phyloP scores from a whole-genome alignment of 2,329 filamentous ascomycete genomes.

The Pseudomassariella vexata region DNA sequence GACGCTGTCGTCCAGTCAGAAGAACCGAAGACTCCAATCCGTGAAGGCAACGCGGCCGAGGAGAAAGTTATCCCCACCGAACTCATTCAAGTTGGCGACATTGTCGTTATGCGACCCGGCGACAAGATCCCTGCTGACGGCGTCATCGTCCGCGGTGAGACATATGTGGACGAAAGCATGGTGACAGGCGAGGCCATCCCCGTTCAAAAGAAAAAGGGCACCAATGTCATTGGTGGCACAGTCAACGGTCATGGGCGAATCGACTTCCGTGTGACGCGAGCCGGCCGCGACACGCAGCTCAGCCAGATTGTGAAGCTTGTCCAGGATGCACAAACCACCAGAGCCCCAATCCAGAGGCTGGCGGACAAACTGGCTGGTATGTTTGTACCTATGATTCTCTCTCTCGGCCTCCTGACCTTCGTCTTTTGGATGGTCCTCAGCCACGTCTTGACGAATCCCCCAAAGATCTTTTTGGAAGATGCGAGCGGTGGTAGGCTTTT shows the following conservation, averaged over 20 bases:
- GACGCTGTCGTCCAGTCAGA: conserved; percentile 33
- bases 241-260: conserved; percentile 90
- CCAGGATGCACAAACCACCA: conserved; percentile 90
- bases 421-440: conserved; percentile 91
- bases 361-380: conserved; percentile 89
- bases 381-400: conserved; percentile 85
- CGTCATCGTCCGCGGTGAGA: conserved; percentile 78
- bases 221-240: conserved; percentile 80
- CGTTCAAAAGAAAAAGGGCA: conserved; percentile 79
- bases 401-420: conserved; percentile 81
- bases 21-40: conserved; percentile 38
- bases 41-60: conserved; percentile 60
- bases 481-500: conserved; percentile 86
- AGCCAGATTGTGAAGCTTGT: conserved; percentile 99
- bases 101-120: conserved; percentile 87
- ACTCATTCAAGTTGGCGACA: conserved; percentile 85
- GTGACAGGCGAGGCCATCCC: conserved; percentile 97
- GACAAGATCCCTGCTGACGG: conserved; percentile 97
- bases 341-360: conserved; percentile 89
- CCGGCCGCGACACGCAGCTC: conserved; percentile 90
- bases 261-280: conserved; percentile 87
- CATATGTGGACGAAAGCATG: conserved; percentile 96
- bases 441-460: conserved; percentile 77
- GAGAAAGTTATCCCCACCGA: conserved; percentile 89
- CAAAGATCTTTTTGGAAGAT: conserved; percentile 75